phyloP scores from a whole-genome alignment of 768 basidiomycete species.

The Serendipita sp. region DNA sequence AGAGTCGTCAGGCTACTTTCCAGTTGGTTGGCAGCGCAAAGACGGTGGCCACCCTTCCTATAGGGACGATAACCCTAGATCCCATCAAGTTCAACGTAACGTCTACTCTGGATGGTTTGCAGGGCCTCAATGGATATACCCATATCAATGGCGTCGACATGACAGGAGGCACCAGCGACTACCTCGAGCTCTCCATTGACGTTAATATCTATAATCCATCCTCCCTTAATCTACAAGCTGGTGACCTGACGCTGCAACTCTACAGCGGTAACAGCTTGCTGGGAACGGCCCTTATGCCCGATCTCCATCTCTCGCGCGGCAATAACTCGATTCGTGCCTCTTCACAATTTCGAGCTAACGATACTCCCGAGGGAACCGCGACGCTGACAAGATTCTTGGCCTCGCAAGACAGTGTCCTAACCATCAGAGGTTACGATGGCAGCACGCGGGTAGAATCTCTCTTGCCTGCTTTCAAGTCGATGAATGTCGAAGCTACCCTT shows the following conservation, averaged over 20 bases:
- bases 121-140: slow-evolving; percentile 41
- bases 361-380: slow-evolving; percentile 39
- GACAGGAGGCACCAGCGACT: slow-evolving; percentile 41
- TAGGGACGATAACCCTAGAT: slow-evolving; percentile 53
- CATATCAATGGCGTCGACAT: slow-evolving; percentile 49
- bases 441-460: slow-evolving; percentile 48
- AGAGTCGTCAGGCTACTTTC: slow-evolving; percentile 25
- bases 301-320: slow-evolving; percentile 41
- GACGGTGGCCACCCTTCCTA: slow-evolving; percentile 42
- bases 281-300: slow-evolving; percentile 48
- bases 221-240: slow-evolving; percentile 42
- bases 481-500: slow-evolving; percentile 39
- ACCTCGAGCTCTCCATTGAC: slow-evolving; percentile 42
- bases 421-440: slow-evolving; percentile 40
- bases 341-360: slow-evolving; percentile 34
- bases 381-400: slow-evolving; percentile 56
- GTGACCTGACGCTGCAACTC: slow-evolving; percentile 47
- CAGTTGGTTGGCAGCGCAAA: slow-evolving; percentile 42
- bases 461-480: slow-evolving; percentile 41
- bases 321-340: slow-evolving; percentile 39
- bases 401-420: slow-evolving; percentile 35
- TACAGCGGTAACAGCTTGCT: slow-evolving; percentile 34
- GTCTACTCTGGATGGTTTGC: slow-evolving; percentile 41
- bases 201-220: slow-evolving; percentile 56
- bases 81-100: slow-evolving; percentile 59